Conservation (phyloP, 75 land plant species). For the Adiantum capillusveneris region DNA sequence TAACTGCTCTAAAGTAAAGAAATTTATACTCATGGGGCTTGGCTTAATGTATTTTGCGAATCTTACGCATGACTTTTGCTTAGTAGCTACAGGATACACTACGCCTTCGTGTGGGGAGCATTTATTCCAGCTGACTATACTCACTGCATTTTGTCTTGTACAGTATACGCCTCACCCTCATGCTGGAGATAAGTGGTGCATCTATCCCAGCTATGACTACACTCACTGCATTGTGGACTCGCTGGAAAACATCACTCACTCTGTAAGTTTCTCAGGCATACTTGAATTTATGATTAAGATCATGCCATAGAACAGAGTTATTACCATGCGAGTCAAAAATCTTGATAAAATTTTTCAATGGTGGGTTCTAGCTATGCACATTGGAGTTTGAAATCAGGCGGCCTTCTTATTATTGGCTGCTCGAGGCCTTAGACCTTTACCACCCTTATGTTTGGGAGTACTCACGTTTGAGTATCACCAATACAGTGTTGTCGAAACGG, state of each 20-base stretch:
- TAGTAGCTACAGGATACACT: no score
- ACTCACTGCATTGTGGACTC: conserved; percentile 97
- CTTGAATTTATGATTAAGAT: no score
- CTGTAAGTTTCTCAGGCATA: conserved; percentile 77
- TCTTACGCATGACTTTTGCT: no score
- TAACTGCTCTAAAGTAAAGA: no score
- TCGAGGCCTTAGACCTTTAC: conserved; percentile 74
- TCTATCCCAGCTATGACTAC: conserved; percentile 98
- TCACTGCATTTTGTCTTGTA: background rate
- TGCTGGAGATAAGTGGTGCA: conserved; percentile 95
- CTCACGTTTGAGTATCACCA: conserved; percentile 72
- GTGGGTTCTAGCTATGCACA: conserved; percentile 71
- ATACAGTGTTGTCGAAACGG: conserved; percentile 93
- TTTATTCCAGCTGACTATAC: background rate
- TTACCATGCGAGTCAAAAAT: no score
- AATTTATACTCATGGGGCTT: no score
- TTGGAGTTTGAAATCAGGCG: conserved; percentile 96
- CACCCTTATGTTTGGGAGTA: conserved; percentile 99
- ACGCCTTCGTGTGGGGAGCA: background rate
- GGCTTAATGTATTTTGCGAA: no score
- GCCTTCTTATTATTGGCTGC: conserved; percentile 95
- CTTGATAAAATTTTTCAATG: conserved; percentile 4
- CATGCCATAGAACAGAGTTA: no score
- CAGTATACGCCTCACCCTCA: conserved; percentile 96
- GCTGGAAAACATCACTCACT: conserved; percentile 92